Evolutionary conservation across 2,329 filamentous ascomycete species (phyloP).

Genomic region (Aspergillus hiratsukae): DNA sequence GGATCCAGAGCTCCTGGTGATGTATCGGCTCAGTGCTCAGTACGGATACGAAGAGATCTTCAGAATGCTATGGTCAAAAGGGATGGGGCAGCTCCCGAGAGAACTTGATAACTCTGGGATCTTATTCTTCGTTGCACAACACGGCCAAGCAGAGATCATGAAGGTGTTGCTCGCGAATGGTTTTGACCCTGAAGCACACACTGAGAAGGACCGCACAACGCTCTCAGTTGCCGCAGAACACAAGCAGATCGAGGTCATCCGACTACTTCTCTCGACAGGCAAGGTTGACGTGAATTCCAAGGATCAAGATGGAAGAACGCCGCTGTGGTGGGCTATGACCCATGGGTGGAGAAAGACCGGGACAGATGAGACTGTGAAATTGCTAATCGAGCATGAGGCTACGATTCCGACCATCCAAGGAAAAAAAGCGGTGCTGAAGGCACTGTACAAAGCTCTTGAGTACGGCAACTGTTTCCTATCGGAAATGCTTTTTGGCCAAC

Average conservation of each 20-base stretch:
- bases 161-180: not conserved
- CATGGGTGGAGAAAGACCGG: not conserved
- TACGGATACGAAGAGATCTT: not conserved
- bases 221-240: not conserved
- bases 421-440: not conserved
- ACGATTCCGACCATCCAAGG: not conserved
- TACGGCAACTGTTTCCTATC: not conserved
- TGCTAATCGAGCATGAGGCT: not conserved
- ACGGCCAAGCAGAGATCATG: not conserved
- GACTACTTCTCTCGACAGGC: not conserved
- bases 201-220: not conserved
- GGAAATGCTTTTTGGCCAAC: not conserved
- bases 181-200: not conserved
- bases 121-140: not conserved
- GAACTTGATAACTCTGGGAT: not conserved
- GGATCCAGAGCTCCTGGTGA: not conserved
- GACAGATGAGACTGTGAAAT: not conserved
- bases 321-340: not conserved
- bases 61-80: not conserved
- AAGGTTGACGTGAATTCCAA: not conserved
- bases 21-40: not conserved
- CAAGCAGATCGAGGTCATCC: not conserved
- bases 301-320: not conserved
- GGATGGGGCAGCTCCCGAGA: not conserved
- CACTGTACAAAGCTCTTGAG: not conserved